phyloP scores from a whole-genome alignment of 495 filamentous ascomycete species.

The Diplogelasinospora grovesii region DNA sequence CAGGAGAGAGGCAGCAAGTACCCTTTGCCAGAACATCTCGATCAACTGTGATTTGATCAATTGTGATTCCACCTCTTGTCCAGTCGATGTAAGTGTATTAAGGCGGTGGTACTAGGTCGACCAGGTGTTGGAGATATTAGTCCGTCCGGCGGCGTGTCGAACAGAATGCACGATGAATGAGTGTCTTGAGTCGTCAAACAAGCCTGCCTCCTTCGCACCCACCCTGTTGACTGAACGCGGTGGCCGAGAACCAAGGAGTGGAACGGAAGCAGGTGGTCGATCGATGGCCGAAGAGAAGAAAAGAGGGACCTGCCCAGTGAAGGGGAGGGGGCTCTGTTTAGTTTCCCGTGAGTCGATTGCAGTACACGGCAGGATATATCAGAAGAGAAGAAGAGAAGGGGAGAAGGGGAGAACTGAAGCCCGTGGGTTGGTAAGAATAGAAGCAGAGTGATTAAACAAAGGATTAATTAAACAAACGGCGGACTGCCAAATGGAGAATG shows the following conservation, averaged over 20 bases:
- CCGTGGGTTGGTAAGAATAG: constrained; percentile 11
- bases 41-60: no score
- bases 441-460: constrained; percentile 15
- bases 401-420: constrained; percentile 3
- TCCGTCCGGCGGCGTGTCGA: constrained; percentile 17
- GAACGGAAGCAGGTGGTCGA: constrained; percentile 1
- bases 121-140: constrained; percentile 6
- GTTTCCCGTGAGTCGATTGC: constrained; percentile 10
- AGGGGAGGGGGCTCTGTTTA: constrained; percentile 14
- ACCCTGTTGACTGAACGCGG: not conserved
- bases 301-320: constrained; percentile 25
- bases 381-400: constrained; percentile 8
- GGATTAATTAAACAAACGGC: constrained; percentile 10
- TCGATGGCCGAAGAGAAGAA: constrained; percentile 11
- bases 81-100: constrained; percentile 10
- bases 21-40: constrained; percentile 25
- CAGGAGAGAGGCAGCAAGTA: constrained; percentile 21
- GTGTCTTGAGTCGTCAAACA: not conserved
- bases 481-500: constrained; percentile 5
- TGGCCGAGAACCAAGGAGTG: not conserved
- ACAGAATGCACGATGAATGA: not conserved
- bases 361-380: constrained; percentile 6
- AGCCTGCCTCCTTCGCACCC: not conserved
- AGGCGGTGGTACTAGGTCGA: not conserved
- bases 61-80: constrained; percentile 14